Percentiles rank a stretch among this genome's conserved stretches.
Evolutionary conservation across 306 rosid species (phyloP).

Genomic region (Cicer arietinum): DNA sequence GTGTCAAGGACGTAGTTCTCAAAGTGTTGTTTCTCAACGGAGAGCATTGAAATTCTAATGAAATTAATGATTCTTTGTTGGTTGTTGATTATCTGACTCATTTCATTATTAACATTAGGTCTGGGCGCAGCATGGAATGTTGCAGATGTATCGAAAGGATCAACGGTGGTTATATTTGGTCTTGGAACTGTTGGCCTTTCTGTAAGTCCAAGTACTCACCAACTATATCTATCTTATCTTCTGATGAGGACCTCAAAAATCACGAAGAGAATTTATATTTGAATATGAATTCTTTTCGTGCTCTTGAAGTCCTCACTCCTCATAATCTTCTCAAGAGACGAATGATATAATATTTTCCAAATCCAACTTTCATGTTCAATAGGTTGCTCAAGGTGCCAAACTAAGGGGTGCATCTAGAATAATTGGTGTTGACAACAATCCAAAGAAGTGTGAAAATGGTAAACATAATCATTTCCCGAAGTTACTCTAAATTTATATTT

Average conservation of each 20-base stretch:
- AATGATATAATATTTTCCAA: slow-evolving; percentile 35
- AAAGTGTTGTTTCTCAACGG: neutral
- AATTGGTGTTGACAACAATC: slow-evolving; percentile 90
- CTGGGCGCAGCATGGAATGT: slow-evolving; percentile 97
- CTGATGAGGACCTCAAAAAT: neutral
- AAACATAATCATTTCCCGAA: neutral
- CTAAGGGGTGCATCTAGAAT: slow-evolving; percentile 82
- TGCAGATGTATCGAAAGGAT: slow-evolving; percentile 83
- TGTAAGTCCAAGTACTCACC: slow-evolving; percentile 57
- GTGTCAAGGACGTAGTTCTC: too few species aligned
- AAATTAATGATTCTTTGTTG: slow-evolving; percentile 20
- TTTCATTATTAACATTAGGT: slow-evolving; percentile 55
- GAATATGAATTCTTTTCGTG: neutral
- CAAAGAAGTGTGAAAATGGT: slow-evolving; percentile 80
- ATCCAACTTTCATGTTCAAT: slow-evolving; percentile 25
- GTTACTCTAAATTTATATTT: slow-evolving; percentile 4
- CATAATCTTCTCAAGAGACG: slow-evolving; percentile 14
- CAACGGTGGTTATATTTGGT: slow-evolving; percentile 92
- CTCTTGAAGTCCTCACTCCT: neutral
- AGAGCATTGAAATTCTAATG: slow-evolving; percentile 7
- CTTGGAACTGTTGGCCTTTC: slow-evolving; percentile 98
- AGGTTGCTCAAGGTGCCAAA: slow-evolving; percentile 96
- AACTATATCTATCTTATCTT: slow-evolving; percentile 27
- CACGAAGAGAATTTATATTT: neutral
- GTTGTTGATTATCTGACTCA: slow-evolving; percentile 34